Conservation (phyloP, 208 protist species). For the Wallacemonas sp. region DNA sequence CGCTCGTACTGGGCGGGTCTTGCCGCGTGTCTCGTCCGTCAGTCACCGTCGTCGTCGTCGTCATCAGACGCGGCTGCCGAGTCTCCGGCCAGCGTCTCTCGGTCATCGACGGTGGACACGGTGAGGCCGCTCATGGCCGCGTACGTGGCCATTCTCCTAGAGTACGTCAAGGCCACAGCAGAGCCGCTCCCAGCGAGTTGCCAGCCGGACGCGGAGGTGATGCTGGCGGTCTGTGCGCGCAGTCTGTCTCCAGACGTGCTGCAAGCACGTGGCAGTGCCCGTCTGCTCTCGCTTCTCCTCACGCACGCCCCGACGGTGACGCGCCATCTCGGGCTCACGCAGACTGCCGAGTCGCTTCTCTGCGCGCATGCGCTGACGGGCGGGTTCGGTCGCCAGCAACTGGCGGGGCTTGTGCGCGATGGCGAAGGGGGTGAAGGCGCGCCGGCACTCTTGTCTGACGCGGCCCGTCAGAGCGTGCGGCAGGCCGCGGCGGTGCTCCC, state of each 20-base stretch:
- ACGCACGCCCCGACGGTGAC: conserved; percentile 32
- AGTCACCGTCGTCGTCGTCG: not conserved
- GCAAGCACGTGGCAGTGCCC: conserved; percentile 27
- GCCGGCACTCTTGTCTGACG: not conserved
- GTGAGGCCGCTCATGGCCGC: conserved; percentile 3
- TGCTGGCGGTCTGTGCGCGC: conserved; percentile 7
- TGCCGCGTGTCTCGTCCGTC: not conserved
- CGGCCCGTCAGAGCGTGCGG: conserved; percentile 9
- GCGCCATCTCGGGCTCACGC: conserved; percentile 21
- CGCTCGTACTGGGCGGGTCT: not conserved
- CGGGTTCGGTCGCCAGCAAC: conserved; percentile 44
- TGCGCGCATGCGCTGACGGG: conserved; percentile 27
- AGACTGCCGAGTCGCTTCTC: conserved; percentile 27
- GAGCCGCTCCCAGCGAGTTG: conserved; percentile 8
- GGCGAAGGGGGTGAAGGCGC: too few species aligned
- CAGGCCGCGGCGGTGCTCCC: conserved; percentile 21
- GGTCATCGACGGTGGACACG: not conserved
- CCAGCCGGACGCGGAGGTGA: conserved; percentile 18
- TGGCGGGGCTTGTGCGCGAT: conserved; percentile 31
- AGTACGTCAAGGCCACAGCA: not conserved
- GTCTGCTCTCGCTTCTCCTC: conserved; percentile 36
- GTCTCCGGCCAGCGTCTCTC: not conserved
- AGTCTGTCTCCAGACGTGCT: conserved; percentile 16
- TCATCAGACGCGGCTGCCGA: too few species aligned
- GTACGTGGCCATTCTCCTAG: not conserved